Conservation (phyloP, 1,284 basidiomycete genomes). For the Trametes polyzona region DNA sequence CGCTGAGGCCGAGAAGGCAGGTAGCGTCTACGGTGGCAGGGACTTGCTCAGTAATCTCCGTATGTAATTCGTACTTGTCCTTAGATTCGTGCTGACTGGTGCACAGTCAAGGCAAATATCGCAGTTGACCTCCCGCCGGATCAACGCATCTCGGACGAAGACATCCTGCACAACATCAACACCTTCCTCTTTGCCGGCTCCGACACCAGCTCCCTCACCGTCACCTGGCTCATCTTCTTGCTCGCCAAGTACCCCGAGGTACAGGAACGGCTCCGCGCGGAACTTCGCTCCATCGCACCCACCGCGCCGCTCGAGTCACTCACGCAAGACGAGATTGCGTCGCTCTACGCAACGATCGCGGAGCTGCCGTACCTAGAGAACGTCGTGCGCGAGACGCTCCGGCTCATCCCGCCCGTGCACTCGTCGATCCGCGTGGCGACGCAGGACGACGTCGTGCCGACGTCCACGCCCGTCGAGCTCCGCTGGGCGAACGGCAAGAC, state of each 20-base stretch:
- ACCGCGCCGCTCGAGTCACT: slow-evolving; percentile 45
- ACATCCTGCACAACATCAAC: slow-evolving; percentile 81
- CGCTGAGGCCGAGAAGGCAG: slow-evolving; percentile 53
- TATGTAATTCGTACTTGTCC: slow-evolving; percentile 38
- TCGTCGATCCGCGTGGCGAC: slow-evolving; percentile 77
- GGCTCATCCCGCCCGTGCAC: slow-evolving; percentile 80
- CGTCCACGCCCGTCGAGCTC: slow-evolving; percentile 62
- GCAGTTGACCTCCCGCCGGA: slow-evolving; percentile 63
- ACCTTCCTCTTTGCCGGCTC: slow-evolving; percentile 89
- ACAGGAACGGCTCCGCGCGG: slow-evolving; percentile 67
- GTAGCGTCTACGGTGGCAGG: slow-evolving; percentile 52
- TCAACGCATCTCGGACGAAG: slow-evolving; percentile 79
- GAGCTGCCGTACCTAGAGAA: slow-evolving; percentile 78
- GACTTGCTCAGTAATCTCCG: slow-evolving; percentile 71
- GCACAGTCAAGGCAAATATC: slow-evolving; percentile 72
- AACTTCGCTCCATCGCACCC: slow-evolving; percentile 53
- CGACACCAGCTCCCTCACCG: slow-evolving; percentile 78
- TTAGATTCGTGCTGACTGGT: no score
- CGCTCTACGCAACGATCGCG: slow-evolving; percentile 59
- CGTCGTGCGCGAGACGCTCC: slow-evolving; percentile 72
- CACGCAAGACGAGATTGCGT: slow-evolving; percentile 60
- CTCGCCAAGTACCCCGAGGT: slow-evolving; percentile 65
- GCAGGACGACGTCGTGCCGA: slow-evolving; percentile 75
- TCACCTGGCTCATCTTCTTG: slow-evolving; percentile 78
- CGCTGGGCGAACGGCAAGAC: slow-evolving; percentile 47